phyloP scores from a whole-genome alignment of 2,329 filamentous ascomycete species.

The Myriosclerotinia duriaeana region DNA sequence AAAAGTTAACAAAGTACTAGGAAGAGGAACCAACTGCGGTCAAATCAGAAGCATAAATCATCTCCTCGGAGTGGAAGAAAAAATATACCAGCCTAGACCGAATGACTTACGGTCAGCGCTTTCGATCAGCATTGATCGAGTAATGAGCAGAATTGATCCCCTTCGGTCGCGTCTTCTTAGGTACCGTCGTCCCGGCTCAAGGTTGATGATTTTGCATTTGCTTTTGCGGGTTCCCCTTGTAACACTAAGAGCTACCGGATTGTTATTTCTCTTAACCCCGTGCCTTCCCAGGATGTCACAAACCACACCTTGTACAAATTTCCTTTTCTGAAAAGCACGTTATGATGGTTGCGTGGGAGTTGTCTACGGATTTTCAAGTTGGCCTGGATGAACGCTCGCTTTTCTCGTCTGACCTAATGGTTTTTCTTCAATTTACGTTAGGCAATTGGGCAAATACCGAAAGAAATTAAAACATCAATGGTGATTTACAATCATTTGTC shows the following conservation, averaged over 20 bases:
- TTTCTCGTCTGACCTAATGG: constrained; percentile 32
- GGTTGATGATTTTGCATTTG: constrained; percentile 28
- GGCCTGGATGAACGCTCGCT: constrained; percentile 34
- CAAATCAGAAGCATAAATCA: constrained; percentile 27
- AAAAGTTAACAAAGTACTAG: constrained; percentile 27
- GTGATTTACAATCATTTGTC: neutral
- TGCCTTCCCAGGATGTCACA: constrained; percentile 31
- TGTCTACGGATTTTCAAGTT: constrained; percentile 28
- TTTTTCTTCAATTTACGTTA: constrained; percentile 30
- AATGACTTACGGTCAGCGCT: constrained; percentile 4
- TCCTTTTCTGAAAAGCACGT: constrained; percentile 32
- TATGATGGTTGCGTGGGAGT: constrained; percentile 21
- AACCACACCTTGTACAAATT: constrained; percentile 37
- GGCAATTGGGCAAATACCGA: constrained; percentile 30
- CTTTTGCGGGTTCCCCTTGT: constrained; percentile 37
- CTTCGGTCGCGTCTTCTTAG: constrained; percentile 8
- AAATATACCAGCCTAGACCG: constrained; percentile 11
- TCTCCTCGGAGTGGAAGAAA: neutral
- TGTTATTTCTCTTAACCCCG: constrained; percentile 28
- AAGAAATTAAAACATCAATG: constrained; percentile 20
- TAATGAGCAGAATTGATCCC: constrained; percentile 16
- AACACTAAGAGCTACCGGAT: constrained; percentile 38
- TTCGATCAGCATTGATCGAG: constrained; percentile 16
- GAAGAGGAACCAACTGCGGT: constrained; percentile 30
- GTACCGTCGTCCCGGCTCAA: constrained; percentile 12